phyloP scores from a whole-genome alignment of 2,329 filamentous ascomycete species.

The Aureobasidium lini region DNA sequence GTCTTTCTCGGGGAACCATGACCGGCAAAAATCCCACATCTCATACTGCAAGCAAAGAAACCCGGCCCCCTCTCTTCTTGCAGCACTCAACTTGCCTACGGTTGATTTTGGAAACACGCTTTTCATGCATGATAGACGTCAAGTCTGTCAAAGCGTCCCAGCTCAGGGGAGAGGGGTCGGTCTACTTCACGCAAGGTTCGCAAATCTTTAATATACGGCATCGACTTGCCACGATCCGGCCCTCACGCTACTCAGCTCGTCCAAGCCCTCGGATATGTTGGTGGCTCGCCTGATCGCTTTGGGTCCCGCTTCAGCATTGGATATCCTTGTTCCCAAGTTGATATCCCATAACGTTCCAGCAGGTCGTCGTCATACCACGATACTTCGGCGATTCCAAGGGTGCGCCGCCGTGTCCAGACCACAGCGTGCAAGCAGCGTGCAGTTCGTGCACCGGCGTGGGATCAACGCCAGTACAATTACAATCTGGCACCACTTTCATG shows the following conservation, averaged over 20 bases:
- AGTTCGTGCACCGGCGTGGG: background rate
- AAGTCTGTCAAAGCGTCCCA: slow-evolving; percentile 2
- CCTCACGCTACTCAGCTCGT: background rate
- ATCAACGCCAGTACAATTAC: background rate
- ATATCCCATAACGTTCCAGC: background rate
- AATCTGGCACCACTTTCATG: background rate
- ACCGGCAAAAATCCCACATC: background rate
- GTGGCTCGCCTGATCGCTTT: background rate
- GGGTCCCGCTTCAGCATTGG: background rate
- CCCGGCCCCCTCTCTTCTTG: background rate
- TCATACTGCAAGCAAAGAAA: background rate
- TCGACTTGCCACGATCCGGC: background rate
- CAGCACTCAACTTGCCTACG: background rate
- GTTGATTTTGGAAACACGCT: background rate
- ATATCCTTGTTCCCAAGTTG: background rate
- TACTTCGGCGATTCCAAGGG: background rate
- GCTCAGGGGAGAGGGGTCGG: background rate
- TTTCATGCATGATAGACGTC: slow-evolving; percentile 2
- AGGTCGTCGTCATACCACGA: background rate
- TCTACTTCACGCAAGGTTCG: background rate
- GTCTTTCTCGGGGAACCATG: background rate
- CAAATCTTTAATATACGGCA: slow-evolving; percentile 10
- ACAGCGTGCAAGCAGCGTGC: background rate
- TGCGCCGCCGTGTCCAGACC: background rate
- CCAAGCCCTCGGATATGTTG: background rate